These are phyloP conservation scores for Candida sphagnicola DNA, from an alignment of 805 yeast genomes.

Conservation along the genomic window DNA sequence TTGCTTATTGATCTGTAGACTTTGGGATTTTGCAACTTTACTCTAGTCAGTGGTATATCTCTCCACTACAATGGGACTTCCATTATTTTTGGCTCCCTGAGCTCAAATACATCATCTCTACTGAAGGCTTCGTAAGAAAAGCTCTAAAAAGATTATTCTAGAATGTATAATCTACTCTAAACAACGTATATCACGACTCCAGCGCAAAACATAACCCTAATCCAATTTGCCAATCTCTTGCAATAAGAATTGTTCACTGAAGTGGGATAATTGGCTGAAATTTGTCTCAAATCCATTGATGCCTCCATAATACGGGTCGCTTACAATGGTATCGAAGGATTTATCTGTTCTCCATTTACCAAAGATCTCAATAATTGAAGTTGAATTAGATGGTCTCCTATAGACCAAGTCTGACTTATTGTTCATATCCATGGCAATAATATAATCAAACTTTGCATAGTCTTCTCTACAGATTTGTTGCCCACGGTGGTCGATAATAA, in stretches of 20 bases:
- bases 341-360: slow-evolving; percentile 73
- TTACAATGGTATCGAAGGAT: slow-evolving; percentile 54
- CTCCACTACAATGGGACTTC: too few relatives aligned
- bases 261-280: slow-evolving; percentile 70
- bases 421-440: slow-evolving; percentile 68
- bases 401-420: slow-evolving; percentile 49
- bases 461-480: slow-evolving; percentile 58
- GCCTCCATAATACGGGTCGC: slow-evolving; percentile 94
- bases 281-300: slow-evolving; percentile 75
- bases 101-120: too few relatives aligned
- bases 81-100: too few relatives aligned
- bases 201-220: background rate
- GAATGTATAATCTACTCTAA: too few relatives aligned
- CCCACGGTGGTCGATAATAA: slow-evolving; percentile 71
- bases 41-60: too few relatives aligned
- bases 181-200: too few relatives aligned
- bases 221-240: slow-evolving; percentile 34
- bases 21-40: too few relatives aligned
- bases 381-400: slow-evolving; percentile 49
- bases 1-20: too few relatives aligned
- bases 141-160: too few relatives aligned
- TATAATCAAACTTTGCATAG: slow-evolving; percentile 58
- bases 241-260: slow-evolving; percentile 65
- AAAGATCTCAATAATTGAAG: slow-evolving; percentile 56
- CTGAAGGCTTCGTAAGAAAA: too few relatives aligned